Base-by-base conservation (phyloP, 83 land plant species). In the Diphasiastrum complanatum region DNA sequence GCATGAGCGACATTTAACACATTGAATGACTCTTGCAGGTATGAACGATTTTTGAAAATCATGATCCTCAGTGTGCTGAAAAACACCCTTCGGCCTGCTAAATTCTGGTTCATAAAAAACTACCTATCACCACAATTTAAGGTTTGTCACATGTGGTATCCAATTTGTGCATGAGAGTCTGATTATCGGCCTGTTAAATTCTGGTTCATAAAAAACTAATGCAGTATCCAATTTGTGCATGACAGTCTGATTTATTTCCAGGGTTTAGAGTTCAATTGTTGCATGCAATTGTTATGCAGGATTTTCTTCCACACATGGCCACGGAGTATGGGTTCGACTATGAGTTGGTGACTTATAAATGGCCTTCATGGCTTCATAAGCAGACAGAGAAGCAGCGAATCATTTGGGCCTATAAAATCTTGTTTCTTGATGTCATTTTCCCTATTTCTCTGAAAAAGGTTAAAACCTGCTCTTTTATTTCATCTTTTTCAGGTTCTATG, bases 121-220 rank as follows among this genome's bases (percentile, higher is more conserved):
- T 93, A 93, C 58, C 91, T 93, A 20, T 93, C 99, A n/a, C 99
- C 99, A 33, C 99, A 93, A 66, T 93, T 93, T 54, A 93, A 93
- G 97, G 97, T 87, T 37, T 47, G 64, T 31, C 3, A 40, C 12
- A 16, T 40, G 43, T 40, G 8, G 16, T 40, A 8, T 40, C 16
- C 43, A 40, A 40, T 40, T 16, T 40, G 16, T 40, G 43, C 43
- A 40, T 40, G 43, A n/a, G n/a, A n/a, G n/a, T n/a, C n/a, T n/a
- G n/a, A n/a, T n/a, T n/a, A n/a, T n/a, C n/a, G n/a, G n/a, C n/a
- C n/a, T n/a, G n/a, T n/a, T n/a, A n/a, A n/a, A n/a, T n/a, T n/a
- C n/a, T n/a, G n/a, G n/a, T n/a, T n/a, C n/a, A n/a, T n/a, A n/a
- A n/a, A n/a, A 8, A 8, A 40, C 16, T 40, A 8, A 40, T 40